phyloP scores from a whole-genome alignment of 2,329 filamentous ascomycete species.

The Monosporascus sp. region DNA sequence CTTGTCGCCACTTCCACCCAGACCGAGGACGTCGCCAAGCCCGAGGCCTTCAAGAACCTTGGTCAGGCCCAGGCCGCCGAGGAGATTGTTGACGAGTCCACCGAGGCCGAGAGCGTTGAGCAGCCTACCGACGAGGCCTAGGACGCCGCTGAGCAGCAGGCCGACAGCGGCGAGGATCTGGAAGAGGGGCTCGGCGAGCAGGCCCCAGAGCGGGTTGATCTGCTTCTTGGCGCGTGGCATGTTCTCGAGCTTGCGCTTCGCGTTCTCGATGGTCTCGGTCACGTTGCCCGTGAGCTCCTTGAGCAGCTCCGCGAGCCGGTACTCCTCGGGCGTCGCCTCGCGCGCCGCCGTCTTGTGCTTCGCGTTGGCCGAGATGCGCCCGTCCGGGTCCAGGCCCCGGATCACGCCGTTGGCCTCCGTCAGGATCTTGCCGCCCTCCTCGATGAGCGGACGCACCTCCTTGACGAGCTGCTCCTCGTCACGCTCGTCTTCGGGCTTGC shows the following conservation, averaged over 20 bases:
- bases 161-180: constrained; percentile 91
- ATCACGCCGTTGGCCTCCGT: constrained; percentile 83
- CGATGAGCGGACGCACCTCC: constrained; percentile 81
- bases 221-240: constrained; percentile 96
- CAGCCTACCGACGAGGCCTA: constrained; percentile 77
- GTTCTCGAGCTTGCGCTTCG: constrained; percentile 81
- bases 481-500: constrained; percentile 77
- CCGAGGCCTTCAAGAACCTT: constrained; percentile 73
- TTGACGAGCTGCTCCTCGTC: constrained; percentile 87
- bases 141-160: constrained; percentile 73
- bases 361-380: constrained; percentile 76
- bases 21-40: constrained; percentile 43
- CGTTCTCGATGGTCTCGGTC: constrained; percentile 77
- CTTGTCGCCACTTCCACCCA: constrained; percentile 39
- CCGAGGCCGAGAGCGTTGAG: constrained; percentile 79
- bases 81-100: constrained; percentile 70
- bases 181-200: constrained; percentile 80
- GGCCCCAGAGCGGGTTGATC: constrained; percentile 82
- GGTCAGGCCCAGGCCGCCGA: constrained; percentile 72
- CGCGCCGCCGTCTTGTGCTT: constrained; percentile 73
- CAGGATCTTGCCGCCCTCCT: constrained; percentile 77
- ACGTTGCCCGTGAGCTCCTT: constrained; percentile 83
- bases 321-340: constrained; percentile 78
- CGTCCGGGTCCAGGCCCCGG: constrained; percentile 83
- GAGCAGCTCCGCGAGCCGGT: constrained; percentile 75